Evolutionary conservation across 805 yeast genomes (phyloP), one percentile per base, ranked within the genome.

Genomic region (Sugiyamaella floridensis): DNA sequence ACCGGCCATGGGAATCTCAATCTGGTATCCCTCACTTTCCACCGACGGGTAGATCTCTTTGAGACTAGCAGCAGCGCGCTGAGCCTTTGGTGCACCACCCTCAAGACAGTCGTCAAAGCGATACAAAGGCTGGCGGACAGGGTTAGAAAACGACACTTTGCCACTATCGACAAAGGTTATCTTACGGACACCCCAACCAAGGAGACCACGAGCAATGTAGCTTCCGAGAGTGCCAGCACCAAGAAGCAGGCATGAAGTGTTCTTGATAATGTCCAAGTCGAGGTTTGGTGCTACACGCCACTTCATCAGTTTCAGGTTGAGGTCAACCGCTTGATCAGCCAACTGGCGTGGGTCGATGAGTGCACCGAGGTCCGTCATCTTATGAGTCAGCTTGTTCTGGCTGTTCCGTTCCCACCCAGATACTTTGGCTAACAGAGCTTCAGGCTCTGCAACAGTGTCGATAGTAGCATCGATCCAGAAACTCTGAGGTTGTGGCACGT

Each of bases 141-240:
- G 99, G 61, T 93, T 93, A 9, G 96, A 87, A 68, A 82, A 89
- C 2, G 97, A 89, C 0, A 95, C 89, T 20, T 78, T 73, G 2
- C 97, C 95, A 66, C 80, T 88, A 67, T 93, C 99, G 2, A 93
- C 92, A 68, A 93, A 82, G 0, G 97, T 85, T 16, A 93, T 83
- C 37, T 81, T 74, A 45, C 88, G 72, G 0, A 90, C 90, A 2
- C 99, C 99, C 99, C 99, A 93, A 0, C 95, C 98, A 67, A 93
- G 66, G 28, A 93, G 69, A 0, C 86, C 85, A 51, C 99, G 75
- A 0, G 95, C 78, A 5, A 93, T 92, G 63, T 92, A 92, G 54
- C 95, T 85, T 0, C 99, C 99, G 7, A 95, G 74, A 2, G 99
- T 93, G 6, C 99, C 99, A 0, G 98, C 86, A 0, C 99, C 99